Base-by-base conservation (phyloP, 208 protist genomes). In the Leishmania aethiopica region DNA sequence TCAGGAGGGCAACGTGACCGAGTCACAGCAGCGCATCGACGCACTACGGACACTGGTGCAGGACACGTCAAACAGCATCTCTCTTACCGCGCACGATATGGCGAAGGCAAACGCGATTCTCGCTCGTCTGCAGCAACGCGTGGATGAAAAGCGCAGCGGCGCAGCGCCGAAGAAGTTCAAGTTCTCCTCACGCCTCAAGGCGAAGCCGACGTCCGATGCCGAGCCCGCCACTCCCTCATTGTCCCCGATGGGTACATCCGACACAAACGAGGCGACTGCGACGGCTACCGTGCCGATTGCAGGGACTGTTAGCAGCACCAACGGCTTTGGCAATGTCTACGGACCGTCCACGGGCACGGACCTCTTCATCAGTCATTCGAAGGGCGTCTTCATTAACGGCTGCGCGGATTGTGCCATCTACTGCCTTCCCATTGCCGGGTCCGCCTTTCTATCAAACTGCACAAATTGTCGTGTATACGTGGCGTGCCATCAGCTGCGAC, bases 401-500 rank as follows among this genome's bases (percentile, higher is more conserved):
- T 96, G 92, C 78, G 75, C 77, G 2, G 77, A 86, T n/a, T 93
- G 89, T 76, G 86, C 85, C 42, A 81, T 98, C 25, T 85, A 94
- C 53, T 83, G 86, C 60, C 71, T 90, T 4, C 95, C 95, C 25
- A 90, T 94, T 60, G 92, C 93, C 1, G 95, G 95, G 19, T 95
- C 95, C 6, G 89, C 91, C 17, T 98, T 98, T 74, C 81, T 98
- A 45, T 90, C 89, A 17, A 85, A 92, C 77, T 96, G 91, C 84
- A 76, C 8, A 7, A 62, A 88, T 67, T 96, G 95, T 84, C 86
- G 78, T 37, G 67, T 96, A 28, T 98, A 96, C 87, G 87, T 96
- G 0, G 88, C 91, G 19, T 98, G 93, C 67, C 93, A 96, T 77
- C 95, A 98, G 84, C 90, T 98, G 32, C 90, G 95, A 60, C 78